Evolutionary conservation across 2,329 filamentous ascomycete genomes (phyloP), one percentile per base, ranked within the genome.

Genomic region (Penicillium sp.): DNA sequence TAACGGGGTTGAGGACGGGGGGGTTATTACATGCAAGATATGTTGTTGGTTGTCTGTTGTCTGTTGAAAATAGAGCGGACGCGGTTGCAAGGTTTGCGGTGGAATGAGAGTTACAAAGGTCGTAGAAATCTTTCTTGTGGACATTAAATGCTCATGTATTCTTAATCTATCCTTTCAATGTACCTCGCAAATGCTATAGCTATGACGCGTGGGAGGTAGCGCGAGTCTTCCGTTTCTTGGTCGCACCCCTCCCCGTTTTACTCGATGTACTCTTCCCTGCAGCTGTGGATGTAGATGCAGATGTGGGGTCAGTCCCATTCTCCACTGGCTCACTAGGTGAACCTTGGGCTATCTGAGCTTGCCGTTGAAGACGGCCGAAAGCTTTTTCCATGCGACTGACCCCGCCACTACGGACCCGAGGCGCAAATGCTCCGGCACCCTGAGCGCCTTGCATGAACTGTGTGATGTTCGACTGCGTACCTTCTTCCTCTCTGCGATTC

Each of bases 381-480:
- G 91, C 91, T 54, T 86, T 87, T 45, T 86, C 86, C 89, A 96
- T 83, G 74, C 90, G 89, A 68, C 88, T 93, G 37, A 84, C 85
- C 57, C 84, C 84, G 13, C 77, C 82, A 26, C 78, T 75, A 55
- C 80, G 84, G 61, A 87, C 86, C 55, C 89, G 82, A 0, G 90
- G 90, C 24, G 84, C 90, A 76, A 91, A 93, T 0, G 83, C 84
- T 59, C 87, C 84, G 37, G 78, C 83, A 13, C 69, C 77, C 52
- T 58, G 70, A n/a, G 71, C 63, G 2, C 93, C 93, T 13, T 86
- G 85, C 72, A 98, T 97, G 74, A 88, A 99, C 24, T 87, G 82
- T n/a, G 95, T 99, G 63, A 99, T 96, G 66, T 99, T 99, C 57
- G 87, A 88, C 79, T 99, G 95, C 19, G 93, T 98, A 7, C 95